Base-by-base conservation (phyloP, 1,139 yeast species). In the Kodamaea plutei region DNA sequence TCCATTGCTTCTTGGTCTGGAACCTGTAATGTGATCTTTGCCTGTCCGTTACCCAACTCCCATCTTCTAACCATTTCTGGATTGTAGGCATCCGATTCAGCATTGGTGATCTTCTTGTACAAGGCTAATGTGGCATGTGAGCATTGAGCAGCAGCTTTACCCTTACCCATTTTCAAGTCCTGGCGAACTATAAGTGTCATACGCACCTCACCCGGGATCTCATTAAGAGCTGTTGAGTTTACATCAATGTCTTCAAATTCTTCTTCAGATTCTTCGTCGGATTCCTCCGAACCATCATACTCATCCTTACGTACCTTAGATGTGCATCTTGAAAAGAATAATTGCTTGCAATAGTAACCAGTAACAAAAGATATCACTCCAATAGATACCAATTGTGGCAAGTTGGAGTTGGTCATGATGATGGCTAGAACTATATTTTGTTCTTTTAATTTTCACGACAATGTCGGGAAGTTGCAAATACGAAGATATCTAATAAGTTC, bases 111-210 rank as follows among this genome's bases (percentile, higher is more conserved):
- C 39, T 79, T 67, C 50, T 83, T 80, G 58, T 84, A 91, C 43
- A 93, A 76, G 0, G 94, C 91, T 28, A 91, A 68, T 0, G 98
- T 93, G n/a, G 98, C 98, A 61, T 91, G 99, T 31, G 88, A 82
- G 55, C 97, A 89, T 56, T 91, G 99, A 2, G 98, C 98, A 2
- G 97, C 97, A 1, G 85, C 84, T 54, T 93, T 93, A 20, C 98
- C 98, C 58, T 87, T 88, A 27, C 84, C 80, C 98, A 91, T 91
- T 34, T 78, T 80, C 41, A 91, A 64, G 54, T 91, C 98, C 26
- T 83, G 85, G 38, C 98, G 77, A 1, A 91, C 89, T 2, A 88
- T 76, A 22, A 93, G 64, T 0, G 93, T 88, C 95, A 91, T 83
- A 43, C 88, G 69, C 25, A 84, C 89, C 54, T 84, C 95, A 4